Conservation (phyloP, 1,139 yeast genomes). For the Blastobotrys indianensis region DNA sequence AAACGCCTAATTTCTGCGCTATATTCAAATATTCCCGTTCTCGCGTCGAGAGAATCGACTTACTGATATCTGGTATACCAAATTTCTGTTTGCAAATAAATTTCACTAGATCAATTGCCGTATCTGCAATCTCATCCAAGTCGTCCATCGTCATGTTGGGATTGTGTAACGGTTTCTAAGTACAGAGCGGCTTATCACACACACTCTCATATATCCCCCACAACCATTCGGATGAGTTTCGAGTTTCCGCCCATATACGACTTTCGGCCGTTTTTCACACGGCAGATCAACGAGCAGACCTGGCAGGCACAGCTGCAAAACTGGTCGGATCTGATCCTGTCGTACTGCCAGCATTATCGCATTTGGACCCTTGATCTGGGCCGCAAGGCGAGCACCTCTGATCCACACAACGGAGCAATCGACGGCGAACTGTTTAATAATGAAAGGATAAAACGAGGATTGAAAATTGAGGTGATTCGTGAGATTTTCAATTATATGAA, state of each 20-base stretch:
- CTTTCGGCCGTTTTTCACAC: slow-evolving; percentile 89
- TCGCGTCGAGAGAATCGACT: slow-evolving; percentile 11
- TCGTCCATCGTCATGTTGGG: slow-evolving; percentile 4
- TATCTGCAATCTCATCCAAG: slow-evolving; percentile 10
- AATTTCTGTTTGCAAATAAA: slow-evolving; percentile 13
- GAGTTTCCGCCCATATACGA: slow-evolving; percentile 67
- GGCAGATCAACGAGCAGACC: slow-evolving; percentile 79
- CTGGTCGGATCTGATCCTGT: slow-evolving; percentile 52
- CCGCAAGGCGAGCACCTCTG: slow-evolving; percentile 6
- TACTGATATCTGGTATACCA: slow-evolving; percentile 18
- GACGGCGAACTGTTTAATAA: slow-evolving; percentile 43
- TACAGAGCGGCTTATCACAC: not conserved
- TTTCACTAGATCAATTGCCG: slow-evolving; percentile 8
- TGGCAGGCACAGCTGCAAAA: slow-evolving; percentile 61
- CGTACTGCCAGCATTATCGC: slow-evolving; percentile 53
- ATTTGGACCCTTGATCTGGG: slow-evolving; percentile 45
- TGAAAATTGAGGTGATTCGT: slow-evolving; percentile 50
- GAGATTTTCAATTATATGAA: slow-evolving; percentile 58
- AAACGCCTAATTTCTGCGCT: not conserved
- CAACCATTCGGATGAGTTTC: slow-evolving; percentile 8
- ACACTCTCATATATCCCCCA: not conserved
- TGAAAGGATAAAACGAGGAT: slow-evolving; percentile 44
- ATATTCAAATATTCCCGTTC: slow-evolving; percentile 17
- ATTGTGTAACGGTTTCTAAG: not conserved
- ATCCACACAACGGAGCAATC: slow-evolving; percentile 6